Conservation (phyloP, 179 eudicot genomes). For the Actinidia arguta region DNA sequence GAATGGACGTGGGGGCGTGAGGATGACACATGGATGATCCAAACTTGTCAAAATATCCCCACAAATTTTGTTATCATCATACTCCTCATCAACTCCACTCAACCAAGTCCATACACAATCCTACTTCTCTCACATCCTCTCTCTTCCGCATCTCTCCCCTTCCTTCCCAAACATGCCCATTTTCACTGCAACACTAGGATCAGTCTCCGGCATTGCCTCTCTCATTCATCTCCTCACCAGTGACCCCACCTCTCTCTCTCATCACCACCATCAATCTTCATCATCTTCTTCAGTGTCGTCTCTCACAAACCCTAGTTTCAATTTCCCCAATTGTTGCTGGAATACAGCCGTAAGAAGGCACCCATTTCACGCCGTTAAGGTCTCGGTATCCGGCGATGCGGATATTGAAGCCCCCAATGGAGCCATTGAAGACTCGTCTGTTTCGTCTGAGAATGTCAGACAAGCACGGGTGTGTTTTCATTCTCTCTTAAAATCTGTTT, state of each 20-base stretch:
- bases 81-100: background rate
- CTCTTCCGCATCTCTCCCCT: too few species aligned
- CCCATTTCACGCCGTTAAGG: conserved; percentile 27
- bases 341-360: conserved; percentile 28
- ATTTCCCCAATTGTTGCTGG: conserved; percentile 22
- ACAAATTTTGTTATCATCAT: too few species aligned
- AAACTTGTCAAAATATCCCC: too few species aligned
- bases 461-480: conserved; percentile 62
- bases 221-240: conserved; percentile 38
- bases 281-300: conserved; percentile 18
- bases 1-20: too few species aligned
- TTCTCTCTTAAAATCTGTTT: background rate
- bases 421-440: conserved; percentile 36
- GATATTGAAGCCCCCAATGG: conserved; percentile 10
- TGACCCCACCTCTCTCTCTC: background rate
- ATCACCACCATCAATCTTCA: background rate
- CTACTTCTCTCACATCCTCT: too few species aligned
- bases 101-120: conserved; percentile 6
- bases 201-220: conserved; percentile 34
- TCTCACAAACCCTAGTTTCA: conserved; percentile 25
- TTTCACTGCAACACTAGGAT: conserved; percentile 44
- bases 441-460: conserved; percentile 28
- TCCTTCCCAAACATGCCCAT: conserved; percentile 57
- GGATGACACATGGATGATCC: too few species aligned
- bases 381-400: conserved; percentile 36